Conservation (phyloP, 2,329 filamentous ascomycete genomes). For the Coniochaeta hoffmannii region DNA sequence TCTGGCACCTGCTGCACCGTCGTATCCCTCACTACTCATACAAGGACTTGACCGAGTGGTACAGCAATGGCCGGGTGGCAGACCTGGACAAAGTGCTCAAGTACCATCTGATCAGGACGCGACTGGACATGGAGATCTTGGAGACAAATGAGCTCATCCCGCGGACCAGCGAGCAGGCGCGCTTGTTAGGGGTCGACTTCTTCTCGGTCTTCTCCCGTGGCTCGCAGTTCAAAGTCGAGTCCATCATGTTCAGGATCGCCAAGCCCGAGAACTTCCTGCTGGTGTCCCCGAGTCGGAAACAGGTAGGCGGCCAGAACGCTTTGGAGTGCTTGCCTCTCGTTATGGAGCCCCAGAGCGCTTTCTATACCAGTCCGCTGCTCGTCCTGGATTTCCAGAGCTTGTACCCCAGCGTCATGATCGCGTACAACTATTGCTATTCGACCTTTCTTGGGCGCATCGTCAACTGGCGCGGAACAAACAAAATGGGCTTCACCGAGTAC, state of each 20-base stretch:
- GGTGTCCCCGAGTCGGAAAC: slow-evolving; percentile 81
- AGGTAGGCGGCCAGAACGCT: slow-evolving; percentile 90
- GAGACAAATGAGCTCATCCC: slow-evolving; percentile 84
- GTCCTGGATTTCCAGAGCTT: slow-evolving; percentile 95
- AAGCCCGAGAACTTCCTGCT: slow-evolving; percentile 94
- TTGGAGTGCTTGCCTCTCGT: slow-evolving; percentile 90
- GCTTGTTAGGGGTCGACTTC: slow-evolving; percentile 89
- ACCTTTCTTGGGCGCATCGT: slow-evolving; percentile 84
- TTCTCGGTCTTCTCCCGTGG: slow-evolving; percentile 92
- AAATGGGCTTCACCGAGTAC: slow-evolving; percentile 92
- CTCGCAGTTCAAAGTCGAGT: slow-evolving; percentile 98
- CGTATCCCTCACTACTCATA: slow-evolving; percentile 84
- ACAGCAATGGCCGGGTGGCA: slow-evolving; percentile 57
- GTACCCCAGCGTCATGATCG: slow-evolving; percentile 97
- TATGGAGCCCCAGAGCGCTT: slow-evolving; percentile 94
- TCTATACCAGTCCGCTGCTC: slow-evolving; percentile 82
- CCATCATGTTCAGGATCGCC: slow-evolving; percentile 95
- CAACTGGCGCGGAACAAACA: slow-evolving; percentile 83
- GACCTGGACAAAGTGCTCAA: slow-evolving; percentile 69
- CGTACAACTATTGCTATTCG: slow-evolving; percentile 98
- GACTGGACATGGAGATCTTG: slow-evolving; percentile 82
- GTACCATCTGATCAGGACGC: slow-evolving; percentile 69
- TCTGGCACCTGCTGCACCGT: slow-evolving; percentile 80
- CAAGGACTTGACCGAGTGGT: slow-evolving; percentile 75
- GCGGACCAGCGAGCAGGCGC: slow-evolving; percentile 88